Conservation (phyloP, 768 basidiomycete species). For the Paxillus rubicundulus region DNA sequence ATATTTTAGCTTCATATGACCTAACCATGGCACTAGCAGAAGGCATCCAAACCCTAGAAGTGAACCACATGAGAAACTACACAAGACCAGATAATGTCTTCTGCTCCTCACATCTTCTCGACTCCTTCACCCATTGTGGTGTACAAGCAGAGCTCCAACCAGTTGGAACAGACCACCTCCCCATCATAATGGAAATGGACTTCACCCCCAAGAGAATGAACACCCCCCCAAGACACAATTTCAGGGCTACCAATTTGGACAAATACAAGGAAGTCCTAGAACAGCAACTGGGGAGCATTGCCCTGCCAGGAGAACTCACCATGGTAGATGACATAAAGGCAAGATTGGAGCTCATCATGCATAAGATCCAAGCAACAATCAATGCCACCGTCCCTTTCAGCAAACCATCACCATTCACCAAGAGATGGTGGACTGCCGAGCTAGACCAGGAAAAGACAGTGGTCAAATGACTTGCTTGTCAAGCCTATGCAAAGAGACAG, state of each 20-base stretch:
- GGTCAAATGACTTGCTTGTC: slow-evolving; percentile 7
- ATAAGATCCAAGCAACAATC: no score
- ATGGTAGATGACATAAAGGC: not conserved
- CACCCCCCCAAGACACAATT: not conserved
- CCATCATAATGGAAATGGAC: not conserved
- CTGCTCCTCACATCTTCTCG: not conserved
- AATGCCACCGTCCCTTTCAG: no score
- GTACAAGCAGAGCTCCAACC: accelerated
- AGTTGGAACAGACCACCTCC: slow-evolving; percentile 12
- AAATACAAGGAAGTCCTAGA: not conserved
- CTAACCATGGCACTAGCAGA: slow-evolving; percentile 37
- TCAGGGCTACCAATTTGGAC: slow-evolving; percentile 5
- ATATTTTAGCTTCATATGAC: slow-evolving; percentile 18
- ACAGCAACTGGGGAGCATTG: not conserved
- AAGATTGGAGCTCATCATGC: no score
- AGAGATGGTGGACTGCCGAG: slow-evolving; percentile 35
- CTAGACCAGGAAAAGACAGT: slow-evolving; percentile 22
- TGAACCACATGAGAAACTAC: slow-evolving; percentile 28
- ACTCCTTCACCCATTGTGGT: not conserved
- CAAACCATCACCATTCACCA: slow-evolving; percentile 20
- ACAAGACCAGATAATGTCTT: slow-evolving; percentile 10
- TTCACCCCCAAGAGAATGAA: not conserved
- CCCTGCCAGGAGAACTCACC: no score
- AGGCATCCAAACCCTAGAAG: slow-evolving; percentile 34
- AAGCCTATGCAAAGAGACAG: slow-evolving; percentile 3